Evolutionary conservation across 179 eudicot genomes (phyloP).

Genomic region (Vitellaria paradoxa): DNA sequence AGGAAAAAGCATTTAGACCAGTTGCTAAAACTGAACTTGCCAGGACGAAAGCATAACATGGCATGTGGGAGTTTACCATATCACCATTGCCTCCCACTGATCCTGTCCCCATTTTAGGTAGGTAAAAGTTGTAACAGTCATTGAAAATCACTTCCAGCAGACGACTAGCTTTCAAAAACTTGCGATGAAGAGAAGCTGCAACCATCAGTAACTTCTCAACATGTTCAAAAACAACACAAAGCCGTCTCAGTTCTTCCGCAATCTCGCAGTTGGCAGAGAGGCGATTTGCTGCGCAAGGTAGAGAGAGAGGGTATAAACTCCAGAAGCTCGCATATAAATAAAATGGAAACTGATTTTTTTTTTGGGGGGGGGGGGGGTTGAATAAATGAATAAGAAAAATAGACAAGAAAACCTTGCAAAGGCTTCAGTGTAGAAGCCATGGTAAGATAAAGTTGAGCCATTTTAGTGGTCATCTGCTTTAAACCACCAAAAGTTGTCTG

Average conservation of each 20-base stretch:
- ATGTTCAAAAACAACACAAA: too few species aligned
- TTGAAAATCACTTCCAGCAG: too few species aligned
- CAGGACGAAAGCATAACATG: neutral
- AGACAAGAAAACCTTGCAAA: constrained; percentile 52
- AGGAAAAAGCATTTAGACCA: too few species aligned
- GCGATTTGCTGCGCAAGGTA: too few species aligned
- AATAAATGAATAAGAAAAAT: neutral
- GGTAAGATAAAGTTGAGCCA: constrained; percentile 72
- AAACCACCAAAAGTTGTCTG: constrained; percentile 67
- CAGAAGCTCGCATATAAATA: neutral
- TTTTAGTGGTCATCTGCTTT: constrained; percentile 60
- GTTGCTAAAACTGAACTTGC: neutral
- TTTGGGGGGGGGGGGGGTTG: neutral
- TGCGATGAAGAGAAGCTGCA: too few species aligned
- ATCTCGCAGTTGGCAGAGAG: too few species aligned
- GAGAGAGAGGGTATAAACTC: too few species aligned
- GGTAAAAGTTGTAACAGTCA: too few species aligned
- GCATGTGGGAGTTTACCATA: constrained; percentile 34
- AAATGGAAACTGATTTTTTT: neutral
- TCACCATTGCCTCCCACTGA: neutral
- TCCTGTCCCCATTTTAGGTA: too few species aligned
- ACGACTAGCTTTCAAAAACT: too few species aligned
- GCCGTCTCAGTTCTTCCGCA: too few species aligned
- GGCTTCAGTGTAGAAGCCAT: constrained; percentile 67
- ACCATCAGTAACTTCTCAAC: too few species aligned